A percentile compares a stretch with the other conserved stretches of the same genome.
phyloP scores from a whole-genome alignment of 176 grass and related monocot genomes.

The Alloteropsis semialata region DNA sequence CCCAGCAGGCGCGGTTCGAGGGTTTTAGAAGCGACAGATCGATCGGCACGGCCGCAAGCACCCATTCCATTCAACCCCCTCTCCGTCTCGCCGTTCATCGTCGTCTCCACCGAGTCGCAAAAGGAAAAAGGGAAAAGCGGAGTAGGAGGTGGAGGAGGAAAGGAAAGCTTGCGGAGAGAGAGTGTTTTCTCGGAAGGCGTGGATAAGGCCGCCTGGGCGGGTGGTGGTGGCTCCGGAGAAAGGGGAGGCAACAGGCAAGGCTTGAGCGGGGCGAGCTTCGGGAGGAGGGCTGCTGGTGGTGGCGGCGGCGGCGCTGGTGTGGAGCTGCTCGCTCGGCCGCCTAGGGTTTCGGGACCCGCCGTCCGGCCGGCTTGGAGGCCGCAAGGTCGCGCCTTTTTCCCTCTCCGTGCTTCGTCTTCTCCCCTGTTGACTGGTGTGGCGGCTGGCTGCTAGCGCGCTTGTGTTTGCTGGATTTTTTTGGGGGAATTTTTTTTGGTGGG shows the following conservation, averaged over 20 bases:
- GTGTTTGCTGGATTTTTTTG: neutral
- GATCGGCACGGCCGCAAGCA: neutral
- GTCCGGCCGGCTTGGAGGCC: conserved; percentile 3
- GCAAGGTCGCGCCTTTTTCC: conserved; percentile 23
- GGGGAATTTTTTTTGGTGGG: neutral
- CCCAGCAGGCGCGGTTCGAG: conserved; percentile 3
- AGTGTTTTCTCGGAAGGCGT: neutral
- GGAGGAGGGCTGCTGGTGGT: neutral
- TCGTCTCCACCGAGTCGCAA: conserved; percentile 25
- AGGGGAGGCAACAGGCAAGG: neutral
- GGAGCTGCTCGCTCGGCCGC: neutral
- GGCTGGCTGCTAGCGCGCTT: neutral
- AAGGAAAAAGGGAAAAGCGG: conserved; percentile 6
- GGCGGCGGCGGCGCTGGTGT: neutral
- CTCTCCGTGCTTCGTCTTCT: neutral
- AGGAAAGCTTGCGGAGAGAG: neutral
- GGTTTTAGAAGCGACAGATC: conserved; percentile 45
- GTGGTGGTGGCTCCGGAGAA: neutral
- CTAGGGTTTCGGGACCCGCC: conserved; percentile 48
- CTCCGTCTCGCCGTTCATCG: neutral
- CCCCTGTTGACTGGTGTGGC: neutral
- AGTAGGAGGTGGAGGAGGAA: neutral
- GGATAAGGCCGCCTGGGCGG: neutral
- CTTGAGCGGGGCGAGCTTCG: neutral
- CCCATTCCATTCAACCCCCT: neutral